phyloP scores from a whole-genome alignment of 495 filamentous ascomycete species.

The Parachaetomium inaequale region DNA sequence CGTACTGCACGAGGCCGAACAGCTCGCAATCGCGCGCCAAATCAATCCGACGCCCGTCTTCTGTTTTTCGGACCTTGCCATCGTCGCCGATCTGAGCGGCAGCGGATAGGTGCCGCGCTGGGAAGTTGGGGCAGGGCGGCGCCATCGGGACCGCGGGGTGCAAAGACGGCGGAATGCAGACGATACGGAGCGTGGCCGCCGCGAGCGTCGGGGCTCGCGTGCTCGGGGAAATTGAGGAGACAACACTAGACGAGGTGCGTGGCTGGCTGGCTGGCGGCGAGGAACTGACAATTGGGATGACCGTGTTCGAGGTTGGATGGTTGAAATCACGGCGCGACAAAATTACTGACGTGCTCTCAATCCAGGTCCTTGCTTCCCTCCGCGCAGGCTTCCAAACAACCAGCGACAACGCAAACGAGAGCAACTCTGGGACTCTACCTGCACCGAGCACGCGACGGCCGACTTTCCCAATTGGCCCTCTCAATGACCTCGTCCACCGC shows the following conservation, averaged over 20 bases:
- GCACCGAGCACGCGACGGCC: conserved; percentile 14
- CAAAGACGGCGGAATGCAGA: conserved; percentile 4
- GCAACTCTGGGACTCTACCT: conserved; percentile 3
- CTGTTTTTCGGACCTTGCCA: conserved; percentile 50
- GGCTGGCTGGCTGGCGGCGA: neutral
- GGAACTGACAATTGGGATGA: neutral
- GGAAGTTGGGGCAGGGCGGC: conserved; percentile 56
- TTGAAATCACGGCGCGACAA: neutral
- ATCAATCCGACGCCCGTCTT: conserved; percentile 46
- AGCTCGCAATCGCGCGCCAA: conserved; percentile 65
- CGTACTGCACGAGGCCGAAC: conserved; percentile 77
- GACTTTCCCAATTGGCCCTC: conserved; percentile 39
- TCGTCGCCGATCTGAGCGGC: conserved; percentile 47
- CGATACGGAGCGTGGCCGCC: conserved; percentile 27
- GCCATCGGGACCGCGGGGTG: conserved; percentile 46
- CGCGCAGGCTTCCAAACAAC: conserved; percentile 38
- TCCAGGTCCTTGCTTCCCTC: conserved; percentile 45
- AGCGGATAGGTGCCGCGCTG: conserved; percentile 47
- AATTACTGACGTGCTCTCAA: conserved; percentile 3
- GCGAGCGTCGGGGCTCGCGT: conserved; percentile 58
- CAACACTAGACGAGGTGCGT: conserved; percentile 44
- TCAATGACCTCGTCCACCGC: conserved; percentile 40
- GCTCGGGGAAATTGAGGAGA: conserved; percentile 46
- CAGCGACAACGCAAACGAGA: neutral
- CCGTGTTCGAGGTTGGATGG: neutral